Evolutionary conservation across 257 asterid genomes (phyloP).

Genomic region (Pogostemon cablin): DNA sequence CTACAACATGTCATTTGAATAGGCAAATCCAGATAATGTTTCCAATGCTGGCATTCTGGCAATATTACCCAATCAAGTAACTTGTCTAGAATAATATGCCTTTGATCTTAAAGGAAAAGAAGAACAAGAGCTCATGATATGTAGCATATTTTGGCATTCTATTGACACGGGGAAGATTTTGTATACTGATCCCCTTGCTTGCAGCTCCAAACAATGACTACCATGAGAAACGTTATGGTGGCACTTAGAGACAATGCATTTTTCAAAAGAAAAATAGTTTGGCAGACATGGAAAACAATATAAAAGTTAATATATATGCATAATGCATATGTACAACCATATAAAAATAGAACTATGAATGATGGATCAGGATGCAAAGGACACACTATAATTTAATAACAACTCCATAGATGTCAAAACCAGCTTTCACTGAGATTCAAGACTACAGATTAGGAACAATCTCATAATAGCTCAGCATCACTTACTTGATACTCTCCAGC

Average conservation of each 20-base stretch:
- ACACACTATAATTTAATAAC: neutral
- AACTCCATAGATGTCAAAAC: constrained; percentile 8
- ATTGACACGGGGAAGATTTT: neutral
- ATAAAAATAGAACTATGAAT: neutral
- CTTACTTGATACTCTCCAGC: constrained; percentile 99
- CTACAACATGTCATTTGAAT: neutral
- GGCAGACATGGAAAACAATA: neutral
- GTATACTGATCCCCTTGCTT: neutral
- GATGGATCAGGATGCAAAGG: neutral
- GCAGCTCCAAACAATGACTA: too few species aligned
- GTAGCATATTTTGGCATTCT: neutral
- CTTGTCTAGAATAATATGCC: neutral
- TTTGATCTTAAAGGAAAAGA: neutral
- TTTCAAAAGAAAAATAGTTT: neutral
- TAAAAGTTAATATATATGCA: neutral
- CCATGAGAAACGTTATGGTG: neutral
- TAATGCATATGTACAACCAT: neutral
- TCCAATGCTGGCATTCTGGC: neutral
- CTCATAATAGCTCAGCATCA: constrained; percentile 28
- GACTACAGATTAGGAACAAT: constrained; percentile 23
- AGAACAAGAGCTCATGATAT: neutral
- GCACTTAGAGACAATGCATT: neutral
- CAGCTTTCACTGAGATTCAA: constrained; percentile 21
- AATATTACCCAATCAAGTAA: neutral
- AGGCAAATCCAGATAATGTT: constrained; percentile 6